Evolutionary conservation across 768 basidiomycete genomes (phyloP).

Genomic region (Agaricus subrufescens): DNA sequence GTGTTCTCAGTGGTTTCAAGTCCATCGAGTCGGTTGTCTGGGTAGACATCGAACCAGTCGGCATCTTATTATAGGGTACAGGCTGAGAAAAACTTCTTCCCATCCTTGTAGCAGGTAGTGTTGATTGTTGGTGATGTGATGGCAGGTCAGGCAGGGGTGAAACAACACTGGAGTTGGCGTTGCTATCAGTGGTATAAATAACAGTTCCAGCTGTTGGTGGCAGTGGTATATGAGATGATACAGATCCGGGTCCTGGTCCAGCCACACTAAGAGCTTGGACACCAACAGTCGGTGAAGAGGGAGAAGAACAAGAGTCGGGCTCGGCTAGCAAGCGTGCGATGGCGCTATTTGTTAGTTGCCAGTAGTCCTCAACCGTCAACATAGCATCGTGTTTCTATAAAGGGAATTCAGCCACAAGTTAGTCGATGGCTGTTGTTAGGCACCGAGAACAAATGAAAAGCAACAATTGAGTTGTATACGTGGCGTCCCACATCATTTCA

Average conservation of each 20-base stretch:
- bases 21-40: neutral
- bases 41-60: neutral
- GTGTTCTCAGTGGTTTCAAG: conserved; percentile 7
- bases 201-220: conserved; percentile 3
- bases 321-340: conserved; percentile 32
- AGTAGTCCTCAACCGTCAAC: conserved; percentile 40
- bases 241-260: too few species aligned
- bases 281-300: neutral
- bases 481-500: too few species aligned
- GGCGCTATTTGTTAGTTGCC: conserved; percentile 36
- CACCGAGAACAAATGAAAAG: conserved; percentile 11
- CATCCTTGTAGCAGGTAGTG: conserved; percentile 1
- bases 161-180: neutral
- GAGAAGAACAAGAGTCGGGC: conserved; percentile 15
- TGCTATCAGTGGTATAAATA: neutral
- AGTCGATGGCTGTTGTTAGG: neutral
- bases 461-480: conserved; percentile 10
- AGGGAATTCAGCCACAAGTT: conserved; percentile 16
- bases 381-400: conserved; percentile 39
- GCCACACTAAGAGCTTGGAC: neutral
- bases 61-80: neutral
- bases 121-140: neutral
- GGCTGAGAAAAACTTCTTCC: conserved; percentile 9
- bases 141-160: neutral
- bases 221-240: neutral